These are phyloP conservation scores for Boletellus ananiceps DNA, from an alignment of 768 basidiomycete species.

Conservation along the genomic window DNA sequence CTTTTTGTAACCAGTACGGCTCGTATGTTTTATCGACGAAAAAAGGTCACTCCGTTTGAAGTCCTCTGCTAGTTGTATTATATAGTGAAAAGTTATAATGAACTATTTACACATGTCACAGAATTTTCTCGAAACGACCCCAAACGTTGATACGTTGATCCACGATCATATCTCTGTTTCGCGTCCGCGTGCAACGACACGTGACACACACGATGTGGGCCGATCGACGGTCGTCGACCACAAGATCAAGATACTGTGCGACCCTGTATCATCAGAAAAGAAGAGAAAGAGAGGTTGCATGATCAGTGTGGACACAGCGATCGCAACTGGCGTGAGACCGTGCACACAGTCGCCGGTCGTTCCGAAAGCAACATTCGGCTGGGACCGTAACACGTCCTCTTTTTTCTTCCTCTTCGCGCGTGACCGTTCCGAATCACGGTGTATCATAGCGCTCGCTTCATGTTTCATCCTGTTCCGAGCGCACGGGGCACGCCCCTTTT, in stretches of 20 bases:
- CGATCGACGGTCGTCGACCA: background rate
- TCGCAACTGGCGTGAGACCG: constrained; percentile 10
- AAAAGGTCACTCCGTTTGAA: background rate
- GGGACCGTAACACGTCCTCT: background rate
- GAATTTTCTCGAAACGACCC: background rate
- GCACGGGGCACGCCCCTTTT: no score
- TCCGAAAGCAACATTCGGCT: background rate
- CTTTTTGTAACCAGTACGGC: constrained; percentile 8
- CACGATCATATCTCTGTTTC: background rate
- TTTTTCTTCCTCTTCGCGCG: background rate
- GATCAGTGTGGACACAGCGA: background rate
- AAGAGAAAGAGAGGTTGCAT: no score
- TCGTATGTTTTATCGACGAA: constrained; percentile 1
- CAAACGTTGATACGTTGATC: background rate
- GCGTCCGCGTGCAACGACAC: background rate
- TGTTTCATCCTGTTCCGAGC: background rate
- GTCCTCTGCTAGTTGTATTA: constrained; percentile 16
- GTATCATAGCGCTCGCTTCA: background rate
- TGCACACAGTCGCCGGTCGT: background rate
- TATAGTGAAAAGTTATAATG: constrained; percentile 19
- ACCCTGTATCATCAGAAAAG: background rate
- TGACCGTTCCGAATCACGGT: background rate
- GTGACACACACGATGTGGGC: background rate
- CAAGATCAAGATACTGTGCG: background rate
- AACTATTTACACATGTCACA: background rate